Evolutionary conservation across 2,329 filamentous ascomycete genomes (phyloP), one percentile per base, ranked within the genome.

Genomic region (Sordariomycetes sp.): DNA sequence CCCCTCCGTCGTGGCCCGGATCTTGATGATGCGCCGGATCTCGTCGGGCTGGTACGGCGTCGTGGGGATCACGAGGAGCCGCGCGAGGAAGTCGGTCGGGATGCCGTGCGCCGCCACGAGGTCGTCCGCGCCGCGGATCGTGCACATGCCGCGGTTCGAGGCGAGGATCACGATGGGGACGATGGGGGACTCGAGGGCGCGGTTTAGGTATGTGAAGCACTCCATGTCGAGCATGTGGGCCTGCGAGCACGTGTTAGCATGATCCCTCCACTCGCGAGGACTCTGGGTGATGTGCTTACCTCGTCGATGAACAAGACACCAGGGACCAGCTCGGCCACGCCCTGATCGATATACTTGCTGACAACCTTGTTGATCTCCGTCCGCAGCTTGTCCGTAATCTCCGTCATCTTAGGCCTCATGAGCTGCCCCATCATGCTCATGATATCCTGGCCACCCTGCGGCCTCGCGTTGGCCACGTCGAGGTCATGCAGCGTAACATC

Each of bases 341-440:
- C 94, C 74, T 97, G 92, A 69, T 97, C 94, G 64, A 99, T 99
- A 74, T 97, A 99, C 72, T 92, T 90, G 79, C 90, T 96, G 63
- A 99, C 94, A 34, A 99, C 92, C 76, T 97, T 97, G 82, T 99
- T 96, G 76, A 99, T 97, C 75, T 99, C 94, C 58, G 82, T 78
- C 60, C 94, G 84, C 67, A 99, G 76, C 77, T 99, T 99, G 73
- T 99, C 94, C 34, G 94, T 99, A 67, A 99, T 97, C 71, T 99
- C 94, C 6, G 94, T 99, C 85, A 96, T 96, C 77, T 95, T 95
- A 61, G 94, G 94, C 80, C 97, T 97, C 90, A 97, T 96, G 67
- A 99, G 76, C 73, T 99, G 94, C 65, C 94, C 94, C 92, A 99
- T 97, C 94, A 99, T 97, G 76, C 91, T 96, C 91, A 99, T 97